Base-by-base conservation (phyloP, 805 yeast species). In the Huiozyma naganishii region DNA sequence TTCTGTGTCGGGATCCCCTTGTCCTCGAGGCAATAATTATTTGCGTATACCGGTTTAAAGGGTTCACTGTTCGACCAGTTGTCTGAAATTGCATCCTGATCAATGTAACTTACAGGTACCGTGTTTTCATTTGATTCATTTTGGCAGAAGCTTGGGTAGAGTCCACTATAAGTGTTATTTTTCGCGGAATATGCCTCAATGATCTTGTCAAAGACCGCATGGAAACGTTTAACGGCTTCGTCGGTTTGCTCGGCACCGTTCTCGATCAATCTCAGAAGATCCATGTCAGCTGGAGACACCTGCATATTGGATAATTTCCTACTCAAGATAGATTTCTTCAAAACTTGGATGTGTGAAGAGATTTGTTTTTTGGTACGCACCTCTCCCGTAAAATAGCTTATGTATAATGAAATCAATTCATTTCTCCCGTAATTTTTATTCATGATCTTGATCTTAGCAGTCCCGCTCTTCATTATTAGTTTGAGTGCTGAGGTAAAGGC, bases 401-500 rank as follows among this genome's bases (percentile, higher is more conserved):
- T 86, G 58, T 78, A 90, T 58, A 88, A 89, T 7, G 95, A 80
- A 43, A 90, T 87, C 46, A 90, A 72, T 68, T 92, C 97, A 64
- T 92, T 92, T 48, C 98, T 72, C n/a, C 98, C 98, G 58, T 95
- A 84, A 7, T 86, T 80, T 46, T 85, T 74, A 29, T 94, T 95
- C 46, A 80, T 77, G 42, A 90, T 76, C 53, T 86, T 83, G 52
- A 90, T 84, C 61, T 89, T 90, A 47, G 83, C 76, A 32, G 90
- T 71, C 1, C 97, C 95, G 49, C 83, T 85, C 52, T 88, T 86
- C 29, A 97, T 96, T 41, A 92, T 89, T 44, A 86, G 73, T 39
- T 73, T 68, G 35, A 90, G 65, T 0, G 95, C 95, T 55, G 85
- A 88, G 67, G 81, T 80, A 54, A 90, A 90, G 1, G 95, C 96